Percentiles rank a stretch among this genome's conserved stretches.
phyloP scores from a whole-genome alignment of 352 stramenopile genomes.

The Globisporangium okanoganense region DNA sequence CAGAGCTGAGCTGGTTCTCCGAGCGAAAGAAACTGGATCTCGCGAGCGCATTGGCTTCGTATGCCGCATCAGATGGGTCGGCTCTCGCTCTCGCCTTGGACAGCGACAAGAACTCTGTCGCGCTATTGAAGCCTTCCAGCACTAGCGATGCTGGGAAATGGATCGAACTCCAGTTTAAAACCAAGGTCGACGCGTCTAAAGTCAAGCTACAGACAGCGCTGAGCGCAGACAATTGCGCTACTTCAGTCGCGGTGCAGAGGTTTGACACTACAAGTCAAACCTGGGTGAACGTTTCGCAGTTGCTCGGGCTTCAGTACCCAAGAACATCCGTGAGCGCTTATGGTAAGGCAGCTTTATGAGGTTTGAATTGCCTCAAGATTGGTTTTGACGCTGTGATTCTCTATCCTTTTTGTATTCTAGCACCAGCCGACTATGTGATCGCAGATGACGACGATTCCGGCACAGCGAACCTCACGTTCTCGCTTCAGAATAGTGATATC shows the following conservation, averaged over 20 bases:
- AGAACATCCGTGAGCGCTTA: slow-evolving; percentile 21
- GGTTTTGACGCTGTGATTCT: not conserved
- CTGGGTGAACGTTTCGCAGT: slow-evolving; percentile 22
- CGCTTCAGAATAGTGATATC: slow-evolving; percentile 1
- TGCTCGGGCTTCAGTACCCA: slow-evolving; percentile 16
- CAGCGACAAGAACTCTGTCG: slow-evolving; percentile 22
- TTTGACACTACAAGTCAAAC: slow-evolving; percentile 13
- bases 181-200: slow-evolving; percentile 25
- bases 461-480: slow-evolving; percentile 6
- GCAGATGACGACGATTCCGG: slow-evolving; percentile 11
- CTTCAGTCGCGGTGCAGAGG: slow-evolving; percentile 22
- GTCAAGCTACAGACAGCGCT: slow-evolving; percentile 21
- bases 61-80: slow-evolving; percentile 18
- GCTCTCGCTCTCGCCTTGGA: slow-evolving; percentile 18
- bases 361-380: not conserved
- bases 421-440: slow-evolving; percentile 10
- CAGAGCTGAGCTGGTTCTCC: slow-evolving; percentile 29
- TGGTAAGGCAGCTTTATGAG: slow-evolving; percentile 18
- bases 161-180: slow-evolving; percentile 25
- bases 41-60: slow-evolving; percentile 3
- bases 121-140: slow-evolving; percentile 11
- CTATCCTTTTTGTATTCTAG: not conserved
- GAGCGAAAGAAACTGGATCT: slow-evolving; percentile 18
- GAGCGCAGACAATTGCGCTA: slow-evolving; percentile 17
- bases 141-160: slow-evolving; percentile 16